Evolutionary conservation across 208 protist species (phyloP), one percentile per base, ranked within the genome.

Genomic region (Endotrypanum monterogeii): DNA sequence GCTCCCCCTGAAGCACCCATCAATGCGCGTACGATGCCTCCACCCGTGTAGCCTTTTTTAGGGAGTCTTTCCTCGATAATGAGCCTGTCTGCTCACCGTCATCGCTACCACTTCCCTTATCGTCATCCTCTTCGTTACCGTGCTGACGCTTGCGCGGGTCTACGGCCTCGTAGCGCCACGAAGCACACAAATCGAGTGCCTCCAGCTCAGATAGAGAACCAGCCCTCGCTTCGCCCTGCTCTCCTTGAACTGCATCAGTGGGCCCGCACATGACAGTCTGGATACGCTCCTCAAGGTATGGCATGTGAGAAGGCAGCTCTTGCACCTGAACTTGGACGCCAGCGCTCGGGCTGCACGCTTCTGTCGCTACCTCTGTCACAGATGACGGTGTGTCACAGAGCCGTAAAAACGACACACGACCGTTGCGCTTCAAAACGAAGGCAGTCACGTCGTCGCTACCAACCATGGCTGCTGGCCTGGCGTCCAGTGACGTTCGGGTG

Each of bases 131-230:
- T 60, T 67, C 67, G 51, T 80, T 73, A 35, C 55, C 54, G 32
- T 83, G 67, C 44, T 72, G 75, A 57, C 89, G 90, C 28, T 73
- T 83, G 11, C 89, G 92, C 0, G 89, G 89, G 71, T 94, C 89
- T 1, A 84, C 73, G 1, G 80, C 80, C 56, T 90, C 88, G 62
- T 89, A 84, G 62, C 87, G 84, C 90, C 92, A 97, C 79, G 88
- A 81, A n/a, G 87, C 85, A 52, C 78, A 92, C 57, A 95, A 63
- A 79, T 95, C 83, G 14, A 95, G 83, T 25, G 74, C 71, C 35
- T 66, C 68, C 28, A 96, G 78, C 74, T 71, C 62, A 25, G 72
- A 68, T 18, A 50, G 18, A 18, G 0, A 5, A 46, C 46, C 32
- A 46, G 7, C 0, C 0, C 7, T 37, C 37, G 50, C 8, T n/a